These are phyloP conservation scores for Discostella stelligera DNA, from an alignment of 352 stramenopile genomes.

Conservation along the genomic window DNA sequence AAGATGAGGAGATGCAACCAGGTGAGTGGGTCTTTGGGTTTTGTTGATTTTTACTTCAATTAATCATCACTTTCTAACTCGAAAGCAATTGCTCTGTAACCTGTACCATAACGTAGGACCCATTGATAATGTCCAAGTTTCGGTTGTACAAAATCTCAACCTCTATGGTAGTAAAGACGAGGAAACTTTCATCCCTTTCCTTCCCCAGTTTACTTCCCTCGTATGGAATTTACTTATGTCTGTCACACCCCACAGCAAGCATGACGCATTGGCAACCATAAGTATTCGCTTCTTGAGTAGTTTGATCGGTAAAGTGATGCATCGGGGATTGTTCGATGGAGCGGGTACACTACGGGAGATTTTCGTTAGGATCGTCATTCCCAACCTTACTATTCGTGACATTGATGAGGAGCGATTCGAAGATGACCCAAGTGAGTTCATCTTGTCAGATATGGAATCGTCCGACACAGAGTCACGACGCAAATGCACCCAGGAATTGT, in stretches of 20 bases:
- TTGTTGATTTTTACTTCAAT: not conserved
- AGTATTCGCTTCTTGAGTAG: slow-evolving; percentile 96
- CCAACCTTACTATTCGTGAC: slow-evolving; percentile 95
- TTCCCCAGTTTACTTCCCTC: slow-evolving; percentile 90
- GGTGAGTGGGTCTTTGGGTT: slow-evolving; percentile 25
- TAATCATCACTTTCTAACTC: not conserved
- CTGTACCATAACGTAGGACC: slow-evolving; percentile 68
- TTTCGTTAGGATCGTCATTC: slow-evolving; percentile 94
- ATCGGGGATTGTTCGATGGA: slow-evolving; percentile 82
- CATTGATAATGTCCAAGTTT: slow-evolving; percentile 91
- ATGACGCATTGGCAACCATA: slow-evolving; percentile 93
- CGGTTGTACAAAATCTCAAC: slow-evolving; percentile 97
- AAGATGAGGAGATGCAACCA: slow-evolving; percentile 87
- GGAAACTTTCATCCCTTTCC: slow-evolving; percentile 95
- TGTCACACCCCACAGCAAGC: slow-evolving; percentile 85
- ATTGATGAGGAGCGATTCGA: slow-evolving; percentile 96
- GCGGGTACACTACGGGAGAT: slow-evolving; percentile 85
- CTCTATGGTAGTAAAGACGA: slow-evolving; percentile 99
- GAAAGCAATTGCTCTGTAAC: slow-evolving; percentile 59
- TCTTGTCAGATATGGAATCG: slow-evolving; percentile 97
- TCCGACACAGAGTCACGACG: slow-evolving; percentile 94
- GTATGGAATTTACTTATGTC: slow-evolving; percentile 84
- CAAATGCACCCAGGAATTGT: slow-evolving; percentile 91
- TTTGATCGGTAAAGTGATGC: slow-evolving; percentile 92
- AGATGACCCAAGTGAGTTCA: slow-evolving; percentile 97